Evolutionary conservation across 108 stramenopile species (phyloP), one percentile per base, ranked within the genome.

Genomic region (Pelagomonas calceolata): DNA sequence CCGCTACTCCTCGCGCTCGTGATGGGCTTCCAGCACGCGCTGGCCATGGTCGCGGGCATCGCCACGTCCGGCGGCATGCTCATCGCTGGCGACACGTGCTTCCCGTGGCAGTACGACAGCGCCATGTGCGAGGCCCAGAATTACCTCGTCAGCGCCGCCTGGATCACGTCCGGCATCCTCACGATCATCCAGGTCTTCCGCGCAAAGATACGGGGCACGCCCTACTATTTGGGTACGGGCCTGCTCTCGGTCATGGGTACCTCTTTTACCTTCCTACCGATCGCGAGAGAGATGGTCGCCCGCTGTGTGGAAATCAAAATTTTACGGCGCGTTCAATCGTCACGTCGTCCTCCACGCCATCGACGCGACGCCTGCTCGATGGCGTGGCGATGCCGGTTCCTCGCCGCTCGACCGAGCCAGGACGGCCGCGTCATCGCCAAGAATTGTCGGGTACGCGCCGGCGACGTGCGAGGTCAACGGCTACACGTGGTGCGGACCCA

Each of bases 201-300:
- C 35, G 78, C 88, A 68, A 84, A 84, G 79, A 45, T 88, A 39
- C 85, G 82, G 46, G 78, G 77, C 9, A 76, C 76, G 21, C 66
- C 64, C 16, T 67, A 85, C 33, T 84, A 70, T 70, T 34, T 91
- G 65, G 90, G 90, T 44, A 84, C 78, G 67, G 90, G 90, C 32
- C 74, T 91, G 10, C 73, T 91, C 15, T 82, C 80, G 70, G 90
- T 91, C 30, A 86, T 91, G 87, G 90, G 90, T 16, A 91, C 90
- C 0, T 87, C 86, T 15, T 90, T 90, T 69, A 86, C 86, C 4
- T 85, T 91, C 71, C 69, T 91, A 60, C 90, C 90, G 30, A 88
- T 91, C 65, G 89, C 79, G 32, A 72, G 78, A 63, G 90, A 89
- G 69, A 88, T 87, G 71, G 84, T 88, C 30, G 15, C n/a, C 32